phyloP scores from a whole-genome alignment of 768 basidiomycete species.

The Porphyrellus cyaneotinctus region DNA sequence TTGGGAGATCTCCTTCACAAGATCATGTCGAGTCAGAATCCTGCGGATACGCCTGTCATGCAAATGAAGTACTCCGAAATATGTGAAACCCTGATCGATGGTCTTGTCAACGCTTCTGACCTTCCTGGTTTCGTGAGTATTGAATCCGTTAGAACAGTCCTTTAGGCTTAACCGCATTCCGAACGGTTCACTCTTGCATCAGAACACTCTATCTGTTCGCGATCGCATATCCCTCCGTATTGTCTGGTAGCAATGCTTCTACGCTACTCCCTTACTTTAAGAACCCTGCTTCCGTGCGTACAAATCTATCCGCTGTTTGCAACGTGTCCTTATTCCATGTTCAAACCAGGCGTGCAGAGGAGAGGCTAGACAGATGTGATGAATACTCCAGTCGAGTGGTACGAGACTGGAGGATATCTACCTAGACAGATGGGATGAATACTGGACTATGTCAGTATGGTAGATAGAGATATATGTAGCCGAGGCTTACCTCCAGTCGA shows the following conservation, averaged over 20 bases:
- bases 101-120: conserved; percentile 82
- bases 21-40: conserved; percentile 73
- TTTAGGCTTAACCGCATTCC: neutral
- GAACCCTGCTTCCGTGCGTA: conserved; percentile 66
- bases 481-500: no score
- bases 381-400: no score
- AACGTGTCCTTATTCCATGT: conserved; percentile 1
- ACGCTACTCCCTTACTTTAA: conserved; percentile 89
- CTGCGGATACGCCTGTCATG: conserved; percentile 46
- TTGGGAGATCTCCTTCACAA: conserved; percentile 83
- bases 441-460: no score
- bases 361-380: no score
- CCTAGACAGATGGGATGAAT: no score
- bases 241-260: conserved; percentile 81
- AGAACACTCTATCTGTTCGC: conserved; percentile 81
- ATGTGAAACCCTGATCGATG: conserved; percentile 82
- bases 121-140: conserved; percentile 68
- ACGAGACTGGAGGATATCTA: no score
- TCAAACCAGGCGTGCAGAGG: no score
- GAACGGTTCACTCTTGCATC: conserved; percentile 83
- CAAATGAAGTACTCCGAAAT: conserved; percentile 74
- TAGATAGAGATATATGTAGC: no score
- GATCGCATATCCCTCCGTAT: conserved; percentile 74
- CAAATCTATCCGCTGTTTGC: neutral
- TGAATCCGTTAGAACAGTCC: neutral